Evolutionary conservation across 2,329 filamentous ascomycete genomes (phyloP).

Genomic region (Mycosphaerella sp.): DNA sequence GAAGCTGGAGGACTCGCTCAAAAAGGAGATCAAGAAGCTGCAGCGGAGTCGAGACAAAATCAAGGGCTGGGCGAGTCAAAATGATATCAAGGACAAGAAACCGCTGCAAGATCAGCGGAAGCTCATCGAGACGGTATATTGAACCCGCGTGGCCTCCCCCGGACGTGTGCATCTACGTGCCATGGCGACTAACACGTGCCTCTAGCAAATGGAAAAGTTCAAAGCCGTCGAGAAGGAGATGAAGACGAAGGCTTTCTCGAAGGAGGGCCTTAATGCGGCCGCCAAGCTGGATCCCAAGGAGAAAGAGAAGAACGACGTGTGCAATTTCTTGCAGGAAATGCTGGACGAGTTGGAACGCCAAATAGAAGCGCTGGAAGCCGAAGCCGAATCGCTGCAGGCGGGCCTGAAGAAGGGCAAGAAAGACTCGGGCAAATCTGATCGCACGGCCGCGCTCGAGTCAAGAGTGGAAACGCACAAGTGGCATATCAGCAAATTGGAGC

Average conservation of each 20-base stretch:
- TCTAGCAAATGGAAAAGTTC: conserved; percentile 96
- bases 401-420: conserved; percentile 95
- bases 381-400: conserved; percentile 76
- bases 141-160: neutral
- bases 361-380: conserved; percentile 86
- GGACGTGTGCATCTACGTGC: neutral
- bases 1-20: conserved; percentile 95
- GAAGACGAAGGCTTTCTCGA: conserved; percentile 99
- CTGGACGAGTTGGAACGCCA: conserved; percentile 91
- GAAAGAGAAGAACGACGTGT: conserved; percentile 82
- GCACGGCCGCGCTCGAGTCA: conserved; percentile 77
- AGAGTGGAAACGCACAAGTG: conserved; percentile 91
- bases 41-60: conserved; percentile 96
- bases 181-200: conserved; percentile 19
- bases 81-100: conserved; percentile 99
- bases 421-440: conserved; percentile 79
- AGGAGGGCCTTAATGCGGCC: conserved; percentile 88
- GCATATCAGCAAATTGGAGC: conserved; percentile 88
- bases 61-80: conserved; percentile 97
- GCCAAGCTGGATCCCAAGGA: conserved; percentile 96
- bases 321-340: conserved; percentile 77
- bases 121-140: conserved; percentile 88
- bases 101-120: conserved; percentile 89
- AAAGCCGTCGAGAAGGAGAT: conserved; percentile 99
- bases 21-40: conserved; percentile 99